Percentiles rank a stretch among this genome's conserved stretches.
phyloP scores from a whole-genome alignment of 768 basidiomycete genomes.

The Collybia sordida region DNA sequence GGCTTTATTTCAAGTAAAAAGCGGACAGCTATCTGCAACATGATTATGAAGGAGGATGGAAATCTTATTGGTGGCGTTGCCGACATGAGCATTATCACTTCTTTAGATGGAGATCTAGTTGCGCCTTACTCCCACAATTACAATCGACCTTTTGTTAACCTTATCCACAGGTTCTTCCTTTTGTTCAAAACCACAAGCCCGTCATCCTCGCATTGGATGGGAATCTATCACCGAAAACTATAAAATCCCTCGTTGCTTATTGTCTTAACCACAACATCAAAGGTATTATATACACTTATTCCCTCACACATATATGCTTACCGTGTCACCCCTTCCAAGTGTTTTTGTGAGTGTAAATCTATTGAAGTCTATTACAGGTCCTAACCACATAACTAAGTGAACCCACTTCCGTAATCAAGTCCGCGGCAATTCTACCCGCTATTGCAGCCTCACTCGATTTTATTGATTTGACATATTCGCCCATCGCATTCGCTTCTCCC shows the following conservation, averaged over 20 bases:
- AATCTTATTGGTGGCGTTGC: conserved; percentile 84
- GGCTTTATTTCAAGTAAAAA: conserved; percentile 49
- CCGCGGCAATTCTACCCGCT: conserved; percentile 65
- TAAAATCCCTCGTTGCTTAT: conserved; percentile 51
- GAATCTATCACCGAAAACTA: conserved; percentile 58
- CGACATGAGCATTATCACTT: conserved; percentile 78
- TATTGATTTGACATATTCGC: conserved; percentile 26
- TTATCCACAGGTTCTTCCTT: conserved; percentile 45
- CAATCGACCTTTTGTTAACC: not conserved
- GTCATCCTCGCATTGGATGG: conserved; percentile 72
- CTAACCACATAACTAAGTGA: conserved; percentile 52
- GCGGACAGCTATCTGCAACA: conserved; percentile 82
- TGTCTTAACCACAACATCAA: conserved; percentile 46
- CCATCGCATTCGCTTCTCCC: conserved; percentile 77
- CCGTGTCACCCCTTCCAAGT: conserved; percentile 36
- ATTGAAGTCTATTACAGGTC: not conserved
- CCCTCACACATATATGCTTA: conserved; percentile 4
- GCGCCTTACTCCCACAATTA: conserved; percentile 9
- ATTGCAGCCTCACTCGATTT: conserved; percentile 37
- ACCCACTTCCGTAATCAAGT: conserved; percentile 90
- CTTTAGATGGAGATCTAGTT: conserved; percentile 47
- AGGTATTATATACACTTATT: conserved; percentile 41
- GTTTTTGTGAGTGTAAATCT: conserved; percentile 61
- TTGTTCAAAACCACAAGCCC: conserved; percentile 51
- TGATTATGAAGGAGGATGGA: conserved; percentile 74